Percentiles rank a stretch among this genome's conserved stretches.
Evolutionary conservation across 306 rosid genomes (phyloP).

Genomic region (Cicer yamashitae): DNA sequence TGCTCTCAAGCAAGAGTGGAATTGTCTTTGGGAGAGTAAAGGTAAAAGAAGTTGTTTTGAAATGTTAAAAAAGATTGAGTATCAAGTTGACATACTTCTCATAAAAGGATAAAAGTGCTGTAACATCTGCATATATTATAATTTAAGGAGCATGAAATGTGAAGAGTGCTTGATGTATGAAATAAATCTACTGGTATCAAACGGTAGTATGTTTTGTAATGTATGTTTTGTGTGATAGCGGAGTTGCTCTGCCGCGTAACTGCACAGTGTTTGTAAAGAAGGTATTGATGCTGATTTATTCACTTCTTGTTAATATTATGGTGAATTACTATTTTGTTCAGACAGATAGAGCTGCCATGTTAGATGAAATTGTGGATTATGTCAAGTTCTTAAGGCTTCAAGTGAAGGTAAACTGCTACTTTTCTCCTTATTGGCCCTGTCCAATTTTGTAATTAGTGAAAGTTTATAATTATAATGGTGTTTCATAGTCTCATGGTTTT

Average conservation of each 20-base stretch:
- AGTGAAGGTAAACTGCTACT: conserved; percentile 72
- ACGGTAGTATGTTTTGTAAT: neutral
- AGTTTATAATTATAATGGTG: neutral
- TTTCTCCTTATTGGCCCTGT: conserved; percentile 15
- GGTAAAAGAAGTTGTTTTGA: conserved; percentile 5
- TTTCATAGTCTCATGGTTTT: conserved; percentile 4
- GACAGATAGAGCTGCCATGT: conserved; percentile 99
- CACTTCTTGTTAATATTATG: conserved; percentile 37
- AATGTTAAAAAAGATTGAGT: conserved; percentile 2
- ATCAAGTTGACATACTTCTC: neutral
- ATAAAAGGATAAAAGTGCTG: too few relatives aligned
- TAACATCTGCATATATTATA: too few relatives aligned
- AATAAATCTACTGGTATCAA: conserved; percentile 26
- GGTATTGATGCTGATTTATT: conserved; percentile 17
- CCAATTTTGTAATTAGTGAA: conserved; percentile 2
- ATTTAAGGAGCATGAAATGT: neutral
- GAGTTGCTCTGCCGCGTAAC: conserved; percentile 32
- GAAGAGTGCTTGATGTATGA: conserved; percentile 9
- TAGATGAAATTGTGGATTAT: conserved; percentile 97
- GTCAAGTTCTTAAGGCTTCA: conserved; percentile 98
- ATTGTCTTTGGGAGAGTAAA: conserved; percentile 14
- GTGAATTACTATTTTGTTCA: conserved; percentile 44
- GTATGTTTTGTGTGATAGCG: conserved; percentile 25
- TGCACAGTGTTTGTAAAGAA: conserved; percentile 35
- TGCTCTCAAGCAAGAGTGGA: conserved; percentile 2